Base-by-base conservation (phyloP, 2,329 filamentous ascomycete species). In the Colletotrichum trifolii region DNA sequence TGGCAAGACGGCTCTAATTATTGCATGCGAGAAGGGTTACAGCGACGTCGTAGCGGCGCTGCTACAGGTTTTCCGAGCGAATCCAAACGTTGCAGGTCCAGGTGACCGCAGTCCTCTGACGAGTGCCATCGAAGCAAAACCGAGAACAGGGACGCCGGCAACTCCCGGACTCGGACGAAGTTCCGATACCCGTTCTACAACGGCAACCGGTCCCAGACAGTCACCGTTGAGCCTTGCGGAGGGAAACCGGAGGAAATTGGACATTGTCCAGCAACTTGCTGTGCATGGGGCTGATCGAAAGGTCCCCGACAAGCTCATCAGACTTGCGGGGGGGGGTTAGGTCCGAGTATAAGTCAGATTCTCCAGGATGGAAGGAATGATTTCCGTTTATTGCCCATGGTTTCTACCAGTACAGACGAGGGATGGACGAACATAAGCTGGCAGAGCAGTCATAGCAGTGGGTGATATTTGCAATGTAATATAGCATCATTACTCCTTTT, bases 1-100 rank as follows among this genome's bases (percentile, higher is more conserved):
- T n/a, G 49, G 49, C 8, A 52, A 52, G 49, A 52, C 49, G 15
- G 49, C 49, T 7, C 25, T 52, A 10, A 38, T 15, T 36, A 13
- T 38, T 6, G 49, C 49, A 15, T 52, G 49, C 17, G 49, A 52
- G 35, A 52, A 52, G 49, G 49, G 34, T 10, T 17, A 25, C 8
- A 38, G 35, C 11, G 35, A 39, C n/a, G 12, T 52, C 3, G 49
- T 52, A 13, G 38, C 49, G 3, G 8, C 35, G 13, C 35, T 52
- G n/a, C 9, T 52, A 2, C 12, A 52, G 4, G 17, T n/a, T n/a
- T 52, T 52, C 49, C 38, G 39, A n/a, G 49, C 49, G 2, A 15
- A 52, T 3, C 33, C 15, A 9, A 11, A 52, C 6, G 15, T 52
- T 10, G 17, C 13, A 5, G 49, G 49, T 5, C 49, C 49, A 38